Evolutionary conservation across 805 yeast species (phyloP), one percentile per base, ranked within the genome.

Genomic region (Metschnikowia continentalis): DNA sequence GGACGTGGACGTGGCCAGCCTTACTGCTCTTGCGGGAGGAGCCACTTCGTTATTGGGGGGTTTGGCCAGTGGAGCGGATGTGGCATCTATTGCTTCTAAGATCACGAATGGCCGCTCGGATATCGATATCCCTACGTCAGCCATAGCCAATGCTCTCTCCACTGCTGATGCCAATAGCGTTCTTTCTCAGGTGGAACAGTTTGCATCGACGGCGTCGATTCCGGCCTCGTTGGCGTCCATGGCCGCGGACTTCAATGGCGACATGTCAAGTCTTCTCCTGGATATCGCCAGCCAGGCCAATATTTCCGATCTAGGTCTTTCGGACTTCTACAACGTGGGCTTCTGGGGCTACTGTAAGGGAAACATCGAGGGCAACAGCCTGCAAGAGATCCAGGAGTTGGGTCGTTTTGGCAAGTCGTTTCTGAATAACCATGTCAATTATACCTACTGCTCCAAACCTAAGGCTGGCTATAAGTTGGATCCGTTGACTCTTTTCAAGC

Each of bases 381-480:
- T 46, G 32, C 40, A 32, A 32, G 41, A 35, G 23, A 42, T 43
- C 15, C 32, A 20, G 7, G 49, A 52, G 17, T 42, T 58, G 14
- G 61, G 62, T 7, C 15, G 23, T 11, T 51, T 58, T 14, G 57
- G 59, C 20, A 53, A 53, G 35, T 56, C 59, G 11, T 69, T 72
- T 49, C 59, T 61, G 35, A 65, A 68, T 56, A 53, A 59, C 15
- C 59, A 67, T 10, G 62, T 70, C 23, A 68, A 71, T 46, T 72
- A 74, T 55, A 69, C 74, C 3, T 71, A 70, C 62, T 88, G 95
- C 65, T 69, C 79, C 14, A 60, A 71, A 8, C 81, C 91, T 19
- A 65, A 71, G 51, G 71, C 80, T 2, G 81, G 81, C 56, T 88
- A 74, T 64, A 66, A 71, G 52, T 78, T 87, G 58, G 79, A 84